phyloP scores from a whole-genome alignment of 345 rosid species.

The sweet orange (Citrus sinensis) region DVS_A1.0 CM039168.1:30349501-30350000 shows the following conservation, averaged over 20 bases:
- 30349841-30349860: neutral
- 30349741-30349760: constrained; percentile 91
- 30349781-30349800: constrained; percentile 61
- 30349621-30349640: neutral
- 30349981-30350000: neutral
- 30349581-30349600: constrained; percentile 32
- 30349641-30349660: neutral
- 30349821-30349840: neutral
- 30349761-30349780: constrained; percentile 57
- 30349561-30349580: constrained; percentile 82
- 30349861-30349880: neutral
- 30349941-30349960: neutral
- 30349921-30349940: neutral
- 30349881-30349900: neutral
- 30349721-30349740: constrained; percentile 81
- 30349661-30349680: constrained; percentile 56
- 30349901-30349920: neutral
- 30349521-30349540: constrained; percentile 75
- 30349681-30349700: constrained; percentile 39
- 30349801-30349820: neutral
- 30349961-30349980: neutral
- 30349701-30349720: constrained; percentile 64
- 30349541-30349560: constrained; percentile 61
- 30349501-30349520: constrained; percentile 77
- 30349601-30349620: constrained; percentile 6